These are phyloP conservation scores for Tulasnella sp. DNA, from an alignment of 768 basidiomycete genomes.

Conservation along the genomic window DNA sequence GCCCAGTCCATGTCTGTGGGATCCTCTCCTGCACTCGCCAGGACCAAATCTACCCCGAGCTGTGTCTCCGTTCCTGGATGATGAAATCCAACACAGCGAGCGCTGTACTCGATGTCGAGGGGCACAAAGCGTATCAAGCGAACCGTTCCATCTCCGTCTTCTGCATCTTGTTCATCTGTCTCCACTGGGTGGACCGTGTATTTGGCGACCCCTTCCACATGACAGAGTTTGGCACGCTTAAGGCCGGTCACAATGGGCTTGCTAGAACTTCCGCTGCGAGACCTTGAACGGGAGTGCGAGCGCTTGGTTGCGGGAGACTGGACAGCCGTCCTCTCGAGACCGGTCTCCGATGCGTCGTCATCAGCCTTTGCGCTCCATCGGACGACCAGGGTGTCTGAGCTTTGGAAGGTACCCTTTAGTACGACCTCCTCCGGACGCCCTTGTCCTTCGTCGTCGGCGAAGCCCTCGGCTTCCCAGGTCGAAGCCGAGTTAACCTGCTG, in stretches of 20 bases:
- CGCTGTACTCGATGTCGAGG: constrained; percentile 10
- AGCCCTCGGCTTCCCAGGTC: neutral
- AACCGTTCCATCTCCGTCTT: constrained; percentile 2
- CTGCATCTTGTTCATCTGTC: neutral
- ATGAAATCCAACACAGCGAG: constrained; percentile 9
- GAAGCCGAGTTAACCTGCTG: neutral
- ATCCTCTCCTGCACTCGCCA: neutral
- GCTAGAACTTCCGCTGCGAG: neutral
- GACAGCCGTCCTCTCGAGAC: neutral
- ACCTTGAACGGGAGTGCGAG: neutral
- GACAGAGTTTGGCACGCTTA: neutral
- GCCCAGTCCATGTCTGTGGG: neutral
- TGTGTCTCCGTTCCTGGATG: constrained; percentile 12
- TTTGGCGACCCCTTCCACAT: neutral
- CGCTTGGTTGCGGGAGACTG: neutral
- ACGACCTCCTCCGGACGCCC: neutral
- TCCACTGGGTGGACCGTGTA: constrained; percentile 9
- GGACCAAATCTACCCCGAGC: neutral
- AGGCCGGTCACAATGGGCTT: neutral
- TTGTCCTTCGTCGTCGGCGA: neutral
- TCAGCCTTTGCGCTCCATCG: neutral
- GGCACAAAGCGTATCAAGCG: neutral
- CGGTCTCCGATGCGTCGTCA: neutral
- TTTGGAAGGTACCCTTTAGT: constrained; percentile 4
- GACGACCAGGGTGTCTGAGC: constrained; percentile 4